Base-by-base conservation (phyloP, 2,329 filamentous ascomycete species). In the Arthroderma sp. region DNA sequence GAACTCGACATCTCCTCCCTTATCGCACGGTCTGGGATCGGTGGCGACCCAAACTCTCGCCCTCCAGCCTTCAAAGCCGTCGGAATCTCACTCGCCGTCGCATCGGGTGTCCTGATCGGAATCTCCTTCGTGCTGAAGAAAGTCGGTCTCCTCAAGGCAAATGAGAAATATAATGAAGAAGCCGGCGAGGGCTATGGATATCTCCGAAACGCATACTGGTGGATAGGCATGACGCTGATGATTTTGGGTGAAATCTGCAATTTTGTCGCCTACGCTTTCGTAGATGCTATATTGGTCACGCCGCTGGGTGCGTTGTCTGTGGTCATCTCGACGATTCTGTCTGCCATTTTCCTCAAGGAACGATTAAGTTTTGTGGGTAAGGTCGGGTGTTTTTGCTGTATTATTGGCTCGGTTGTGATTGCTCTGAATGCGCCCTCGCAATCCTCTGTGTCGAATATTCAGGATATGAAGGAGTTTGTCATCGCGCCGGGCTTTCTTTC, bases 121-220 rank as follows among this genome's bases (percentile, higher is more conserved):
- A 75, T 83, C 9, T 96, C 89, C 0, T 98, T 96, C 62, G 88
- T 96, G 29, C 68, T 98, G 58, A 96, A 96, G 67, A 98, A 98
- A 68, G 74, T 85, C 48, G 91, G 91, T 4, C 67, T 98, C 54
- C 72, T 98, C 49, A 87, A 80, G 61, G 89, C 91, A 42, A 98
- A 96, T 64, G 80, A 85, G 55, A 96, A 96, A 63, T 96, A 96
- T 70, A 83, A 94, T 50, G 87, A 96, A 66, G 85, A 85, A 52
- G 88, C 91, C 0, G 91, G 91, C 48, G 89, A 96, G 64, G 91
- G 91, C 46, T 96, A 96, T 62, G 88, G 89, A 50, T 98, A 96
- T 62, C 77, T 98, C 55, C 94, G 94, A 69, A 96, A 96, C 58
- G 72, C 72, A 15, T 94, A 77, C 70, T 98, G 91, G 91, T 98